phyloP scores from a whole-genome alignment of 2,329 filamentous ascomycete genomes.

The Phialemoniopsis sp. region DNA sequence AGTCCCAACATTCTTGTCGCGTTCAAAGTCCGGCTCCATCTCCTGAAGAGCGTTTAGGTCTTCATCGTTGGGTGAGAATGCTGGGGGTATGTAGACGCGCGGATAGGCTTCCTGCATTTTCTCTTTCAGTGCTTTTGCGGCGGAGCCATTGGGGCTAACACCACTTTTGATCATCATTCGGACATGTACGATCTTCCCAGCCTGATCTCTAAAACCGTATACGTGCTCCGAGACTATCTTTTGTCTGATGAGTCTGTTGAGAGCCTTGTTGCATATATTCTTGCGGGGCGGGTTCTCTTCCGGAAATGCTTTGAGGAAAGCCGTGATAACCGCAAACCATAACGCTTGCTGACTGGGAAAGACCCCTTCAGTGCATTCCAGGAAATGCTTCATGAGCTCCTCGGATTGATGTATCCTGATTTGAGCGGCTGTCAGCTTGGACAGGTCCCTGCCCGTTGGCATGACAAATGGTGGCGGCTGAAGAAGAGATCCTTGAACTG shows the following conservation, averaged over 20 bases:
- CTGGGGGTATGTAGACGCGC: slow-evolving; percentile 32
- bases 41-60: slow-evolving; percentile 25
- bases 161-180: slow-evolving; percentile 37
- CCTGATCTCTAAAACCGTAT: slow-evolving; percentile 35
- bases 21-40: slow-evolving; percentile 7
- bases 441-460: slow-evolving; percentile 12
- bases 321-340: slow-evolving; percentile 39
- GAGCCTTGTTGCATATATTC: slow-evolving; percentile 29
- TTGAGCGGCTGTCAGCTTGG: slow-evolving; percentile 8
- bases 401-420: slow-evolving; percentile 23
- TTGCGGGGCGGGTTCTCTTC: slow-evolving; percentile 33
- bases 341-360: slow-evolving; percentile 47
- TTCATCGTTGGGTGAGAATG: slow-evolving; percentile 27
- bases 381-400: slow-evolving; percentile 35
- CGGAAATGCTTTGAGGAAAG: slow-evolving; percentile 38
- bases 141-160: slow-evolving; percentile 35
- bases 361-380: slow-evolving; percentile 36
- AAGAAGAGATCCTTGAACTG: not conserved
- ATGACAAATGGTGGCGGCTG: slow-evolving; percentile 5
- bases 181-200: slow-evolving; percentile 37
- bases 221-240: slow-evolving; percentile 32
- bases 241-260: slow-evolving; percentile 31
- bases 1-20: slow-evolving; percentile 19
- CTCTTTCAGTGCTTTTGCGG: slow-evolving; percentile 37
- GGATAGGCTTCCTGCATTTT: slow-evolving; percentile 44